A percentile compares a stretch with the other conserved stretches of the same genome.
These are phyloP conservation scores for Aspergillus asperescens DNA, from an alignment of 495 filamentous ascomycete genomes.

Conservation along the genomic window DNA sequence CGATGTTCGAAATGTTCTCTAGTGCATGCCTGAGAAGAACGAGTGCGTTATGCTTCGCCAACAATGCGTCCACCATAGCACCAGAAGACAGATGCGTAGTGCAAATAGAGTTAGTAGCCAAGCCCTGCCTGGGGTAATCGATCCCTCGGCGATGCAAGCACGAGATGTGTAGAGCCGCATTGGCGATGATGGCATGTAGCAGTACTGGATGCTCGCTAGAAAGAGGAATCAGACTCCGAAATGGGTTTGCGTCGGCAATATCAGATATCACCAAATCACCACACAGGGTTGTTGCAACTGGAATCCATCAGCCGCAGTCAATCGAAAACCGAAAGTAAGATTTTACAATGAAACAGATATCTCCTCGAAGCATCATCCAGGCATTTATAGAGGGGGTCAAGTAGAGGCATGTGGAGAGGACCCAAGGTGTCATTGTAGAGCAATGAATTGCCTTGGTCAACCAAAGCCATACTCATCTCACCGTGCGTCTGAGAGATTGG, in stretches of 20 bases:
- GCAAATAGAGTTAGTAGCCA: background rate
- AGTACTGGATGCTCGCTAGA: conserved; percentile 3
- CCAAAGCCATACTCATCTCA: background rate
- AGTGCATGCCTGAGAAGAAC: background rate
- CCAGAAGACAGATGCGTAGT: background rate
- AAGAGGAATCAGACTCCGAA: conserved; percentile 2
- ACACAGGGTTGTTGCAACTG: background rate
- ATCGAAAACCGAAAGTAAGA: background rate
- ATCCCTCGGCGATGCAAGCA: background rate
- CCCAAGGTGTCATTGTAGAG: background rate
- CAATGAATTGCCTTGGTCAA: no score
- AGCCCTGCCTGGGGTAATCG: background rate
- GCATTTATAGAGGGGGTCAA: conserved; percentile 1
- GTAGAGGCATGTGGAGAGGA: background rate
- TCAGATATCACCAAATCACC: conserved; percentile 4
- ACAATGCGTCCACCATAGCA: conserved; percentile 2
- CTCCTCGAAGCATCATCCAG: background rate
- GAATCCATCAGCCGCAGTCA: no score
- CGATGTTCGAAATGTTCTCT: background rate
- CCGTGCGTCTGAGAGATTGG: background rate
- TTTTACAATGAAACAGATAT: conserved; percentile 10
- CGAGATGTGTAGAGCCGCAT: conserved; percentile 6
- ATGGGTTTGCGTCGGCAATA: background rate
- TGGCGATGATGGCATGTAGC: conserved; percentile 6
- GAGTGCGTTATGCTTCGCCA: conserved; percentile 5